Evolutionary conservation across 2,329 filamentous ascomycete species (phyloP).

Genomic region (Fusarium papillatum): DNA sequence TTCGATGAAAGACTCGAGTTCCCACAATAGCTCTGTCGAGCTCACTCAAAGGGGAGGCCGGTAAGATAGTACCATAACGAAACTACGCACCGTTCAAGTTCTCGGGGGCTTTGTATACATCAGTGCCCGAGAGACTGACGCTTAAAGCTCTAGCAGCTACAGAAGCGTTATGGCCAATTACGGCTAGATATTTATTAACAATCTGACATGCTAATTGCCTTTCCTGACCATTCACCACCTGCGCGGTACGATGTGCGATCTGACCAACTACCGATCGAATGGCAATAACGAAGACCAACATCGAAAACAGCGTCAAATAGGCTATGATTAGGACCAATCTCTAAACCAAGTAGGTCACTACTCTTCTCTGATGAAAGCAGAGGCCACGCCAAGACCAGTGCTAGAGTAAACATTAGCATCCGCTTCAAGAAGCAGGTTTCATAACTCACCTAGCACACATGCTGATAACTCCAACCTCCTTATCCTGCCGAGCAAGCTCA

Average conservation of each 20-base stretch:
- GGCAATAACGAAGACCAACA: neutral
- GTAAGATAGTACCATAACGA: neutral
- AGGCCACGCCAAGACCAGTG: slow-evolving; percentile 7
- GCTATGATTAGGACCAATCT: neutral
- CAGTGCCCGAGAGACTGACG: slow-evolving; percentile 80
- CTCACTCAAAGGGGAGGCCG: neutral
- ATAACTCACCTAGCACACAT: slow-evolving; percentile 27
- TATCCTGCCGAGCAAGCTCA: neutral
- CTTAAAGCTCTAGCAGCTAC: slow-evolving; percentile 87
- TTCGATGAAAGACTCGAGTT: slow-evolving; percentile 4
- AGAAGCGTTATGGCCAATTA: slow-evolving; percentile 49
- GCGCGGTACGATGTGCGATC: slow-evolving; percentile 1
- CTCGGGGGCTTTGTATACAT: slow-evolving; percentile 79
- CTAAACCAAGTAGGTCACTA: neutral
- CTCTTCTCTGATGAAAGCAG: neutral
- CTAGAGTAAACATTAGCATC: neutral
- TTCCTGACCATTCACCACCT: neutral
- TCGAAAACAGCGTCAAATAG: neutral
- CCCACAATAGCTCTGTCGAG: neutral
- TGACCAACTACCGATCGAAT: no score
- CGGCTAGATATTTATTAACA: neutral
- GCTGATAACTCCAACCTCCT: slow-evolving; percentile 25
- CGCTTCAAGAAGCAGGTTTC: neutral
- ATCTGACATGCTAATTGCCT: neutral
- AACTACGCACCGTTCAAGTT: slow-evolving; percentile 45